Evolutionary conservation across 768 basidiomycete genomes (phyloP).

Genomic region (Psilocybe azurescens): DNA sequence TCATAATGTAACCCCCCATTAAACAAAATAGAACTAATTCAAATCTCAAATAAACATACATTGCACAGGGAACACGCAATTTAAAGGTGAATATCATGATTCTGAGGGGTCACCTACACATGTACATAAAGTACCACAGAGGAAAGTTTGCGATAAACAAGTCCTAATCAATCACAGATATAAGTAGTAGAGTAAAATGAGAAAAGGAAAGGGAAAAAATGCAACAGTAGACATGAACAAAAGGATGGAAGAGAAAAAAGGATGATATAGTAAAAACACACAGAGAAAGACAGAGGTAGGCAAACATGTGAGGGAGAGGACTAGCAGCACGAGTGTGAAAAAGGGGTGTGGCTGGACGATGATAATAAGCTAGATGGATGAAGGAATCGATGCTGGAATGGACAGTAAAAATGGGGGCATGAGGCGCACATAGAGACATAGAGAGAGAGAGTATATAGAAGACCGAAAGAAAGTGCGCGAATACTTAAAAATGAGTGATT

Average conservation of each 20-base stretch:
- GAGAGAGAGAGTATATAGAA: constrained; percentile 8
- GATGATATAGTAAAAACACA: constrained; percentile 12
- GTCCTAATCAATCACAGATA: constrained; percentile 26
- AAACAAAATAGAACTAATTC: background rate
- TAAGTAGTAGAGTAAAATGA: constrained; percentile 18
- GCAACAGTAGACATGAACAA: constrained; percentile 15
- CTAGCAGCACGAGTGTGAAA: constrained; percentile 20
- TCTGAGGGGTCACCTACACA: constrained; percentile 18
- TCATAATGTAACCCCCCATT: background rate
- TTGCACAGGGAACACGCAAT: background rate
- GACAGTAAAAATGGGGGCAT: background rate
- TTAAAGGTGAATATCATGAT: constrained; percentile 13
- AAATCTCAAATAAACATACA: background rate
- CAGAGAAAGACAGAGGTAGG: constrained; percentile 12
- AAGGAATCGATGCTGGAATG: constrained; percentile 17
- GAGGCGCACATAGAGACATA: constrained; percentile 12
- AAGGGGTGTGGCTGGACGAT: constrained; percentile 6
- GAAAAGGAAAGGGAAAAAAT: constrained; percentile 4
- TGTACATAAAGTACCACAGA: constrained; percentile 26
- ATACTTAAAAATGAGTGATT: constrained; percentile 19
- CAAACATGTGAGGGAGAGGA: constrained; percentile 14
- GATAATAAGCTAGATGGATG: constrained; percentile 25
- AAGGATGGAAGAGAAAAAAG: constrained; percentile 17
- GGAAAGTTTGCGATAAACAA: constrained; percentile 18
- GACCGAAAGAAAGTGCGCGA: constrained; percentile 18